Evolutionary conservation across 768 basidiomycete species (phyloP).

Genomic region (Crucibulum laeve): DNA sequence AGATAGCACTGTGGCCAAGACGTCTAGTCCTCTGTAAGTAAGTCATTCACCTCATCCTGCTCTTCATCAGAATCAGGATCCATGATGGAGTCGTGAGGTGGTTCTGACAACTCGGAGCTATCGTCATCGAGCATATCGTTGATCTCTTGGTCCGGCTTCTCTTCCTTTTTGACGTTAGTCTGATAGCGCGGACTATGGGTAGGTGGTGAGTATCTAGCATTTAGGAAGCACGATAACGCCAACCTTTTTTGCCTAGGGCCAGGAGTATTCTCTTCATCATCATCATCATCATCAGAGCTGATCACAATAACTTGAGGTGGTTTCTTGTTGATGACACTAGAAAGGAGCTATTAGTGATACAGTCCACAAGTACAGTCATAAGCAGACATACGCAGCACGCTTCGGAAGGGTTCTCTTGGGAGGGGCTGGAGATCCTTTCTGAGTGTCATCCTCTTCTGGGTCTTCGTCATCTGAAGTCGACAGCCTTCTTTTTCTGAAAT

Average conservation of each 20-base stretch:
- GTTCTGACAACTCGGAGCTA: conserved; percentile 12
- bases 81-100: conserved; percentile 45
- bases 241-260: conserved; percentile 7
- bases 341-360: not conserved
- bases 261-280: conserved; percentile 13
- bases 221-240: not conserved
- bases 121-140: conserved; percentile 31
- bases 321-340: conserved; percentile 21
- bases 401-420: conserved; percentile 54
- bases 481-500: conserved; percentile 46
- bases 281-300: conserved; percentile 34
- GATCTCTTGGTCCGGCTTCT: conserved; percentile 33
- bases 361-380: not conserved
- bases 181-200: conserved; percentile 9
- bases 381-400: conserved; percentile 49
- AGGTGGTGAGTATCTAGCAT: not conserved
- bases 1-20: not conserved
- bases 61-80: conserved; percentile 36
- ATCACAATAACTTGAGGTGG: conserved; percentile 26
- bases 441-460: conserved; percentile 31
- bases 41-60: conserved; percentile 48
- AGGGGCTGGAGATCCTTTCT: conserved; percentile 25
- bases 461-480: conserved; percentile 47
- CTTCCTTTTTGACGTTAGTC: conserved; percentile 28
- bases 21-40: conserved; percentile 30